phyloP scores from a whole-genome alignment of 192 early-diverging fungal genomes.

The Irineochytrium annulatum region DNA sequence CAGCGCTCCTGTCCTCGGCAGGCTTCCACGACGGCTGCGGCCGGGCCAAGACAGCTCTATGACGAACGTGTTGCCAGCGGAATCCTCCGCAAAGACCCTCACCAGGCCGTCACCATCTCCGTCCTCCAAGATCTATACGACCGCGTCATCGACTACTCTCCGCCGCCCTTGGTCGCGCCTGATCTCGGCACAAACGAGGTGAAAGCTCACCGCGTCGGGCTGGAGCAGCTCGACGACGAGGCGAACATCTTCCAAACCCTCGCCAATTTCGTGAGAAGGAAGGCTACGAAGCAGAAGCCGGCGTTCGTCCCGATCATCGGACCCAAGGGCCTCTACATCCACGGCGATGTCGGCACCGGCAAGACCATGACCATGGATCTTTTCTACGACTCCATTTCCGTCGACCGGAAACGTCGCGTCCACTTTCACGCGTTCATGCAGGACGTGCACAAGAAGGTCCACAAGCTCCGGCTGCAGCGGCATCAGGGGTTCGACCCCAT shows the following conservation, averaged over 20 bases:
- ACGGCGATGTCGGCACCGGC: constrained; percentile 64
- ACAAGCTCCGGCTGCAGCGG: constrained; percentile 25
- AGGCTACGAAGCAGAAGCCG: neutral
- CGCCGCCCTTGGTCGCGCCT: constrained; percentile 24
- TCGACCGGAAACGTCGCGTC: constrained; percentile 73
- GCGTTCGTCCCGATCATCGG: neutral
- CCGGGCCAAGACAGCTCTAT: constrained; percentile 24
- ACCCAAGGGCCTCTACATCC: constrained; percentile 43
- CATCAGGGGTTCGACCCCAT: constrained; percentile 54
- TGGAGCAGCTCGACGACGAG: constrained; percentile 18
- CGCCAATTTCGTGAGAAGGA: neutral
- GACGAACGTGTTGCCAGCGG: constrained; percentile 44
- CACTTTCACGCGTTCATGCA: constrained; percentile 99
- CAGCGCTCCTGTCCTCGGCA: no score
- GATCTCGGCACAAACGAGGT: constrained; percentile 6
- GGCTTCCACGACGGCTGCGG: neutral
- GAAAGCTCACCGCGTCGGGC: constrained; percentile 6
- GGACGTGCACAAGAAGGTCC: constrained; percentile 75
- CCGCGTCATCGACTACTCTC: constrained; percentile 54
- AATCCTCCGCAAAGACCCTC: constrained; percentile 58
- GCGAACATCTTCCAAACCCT: constrained; percentile 11
- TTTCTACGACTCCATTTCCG: constrained; percentile 77
- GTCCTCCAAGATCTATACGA: constrained; percentile 64
- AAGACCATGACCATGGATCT: constrained; percentile 97
- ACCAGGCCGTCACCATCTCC: constrained; percentile 64